These are phyloP conservation scores for Cetraspora pellucida DNA, from an alignment of 192 early-diverging fungal species.

Conservation along the genomic window DNA sequence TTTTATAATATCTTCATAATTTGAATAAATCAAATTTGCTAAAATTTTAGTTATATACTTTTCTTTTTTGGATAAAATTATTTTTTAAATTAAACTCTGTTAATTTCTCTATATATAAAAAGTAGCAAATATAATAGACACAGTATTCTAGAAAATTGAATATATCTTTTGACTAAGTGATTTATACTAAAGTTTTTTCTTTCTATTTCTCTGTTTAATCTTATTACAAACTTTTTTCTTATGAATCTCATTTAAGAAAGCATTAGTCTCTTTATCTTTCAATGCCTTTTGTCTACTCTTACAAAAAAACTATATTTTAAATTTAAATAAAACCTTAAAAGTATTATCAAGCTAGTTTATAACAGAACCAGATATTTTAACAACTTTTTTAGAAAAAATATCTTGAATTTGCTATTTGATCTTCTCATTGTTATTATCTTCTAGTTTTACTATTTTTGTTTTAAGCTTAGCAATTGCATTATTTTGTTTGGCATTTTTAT, in stretches of 20 bases:
- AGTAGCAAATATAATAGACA: too few relatives aligned
- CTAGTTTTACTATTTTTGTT: not conserved
- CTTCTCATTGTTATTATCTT: not conserved
- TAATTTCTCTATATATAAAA: too few relatives aligned
- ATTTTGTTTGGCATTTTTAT: not conserved
- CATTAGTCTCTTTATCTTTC: conserved; percentile 6
- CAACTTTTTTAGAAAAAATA: not conserved
- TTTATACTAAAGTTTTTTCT: conserved; percentile 17
- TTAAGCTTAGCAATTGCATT: not conserved
- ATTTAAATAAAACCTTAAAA: conserved; percentile 14
- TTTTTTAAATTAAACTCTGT: too few relatives aligned
- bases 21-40: too few relatives aligned
- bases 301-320: conserved; percentile 7
- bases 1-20: too few relatives aligned
- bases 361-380: not conserved
- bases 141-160: too few relatives aligned
- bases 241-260: not conserved
- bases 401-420: not conserved
- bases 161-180: too few relatives aligned
- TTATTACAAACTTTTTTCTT: not conserved
- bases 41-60: too few relatives aligned
- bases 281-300: conserved; percentile 1
- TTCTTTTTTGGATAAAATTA: too few relatives aligned
- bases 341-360: conserved; percentile 20
- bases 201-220: not conserved